Conservation (phyloP, 2,329 filamentous ascomycete species). For the Arthroderma sp. region DNA sequence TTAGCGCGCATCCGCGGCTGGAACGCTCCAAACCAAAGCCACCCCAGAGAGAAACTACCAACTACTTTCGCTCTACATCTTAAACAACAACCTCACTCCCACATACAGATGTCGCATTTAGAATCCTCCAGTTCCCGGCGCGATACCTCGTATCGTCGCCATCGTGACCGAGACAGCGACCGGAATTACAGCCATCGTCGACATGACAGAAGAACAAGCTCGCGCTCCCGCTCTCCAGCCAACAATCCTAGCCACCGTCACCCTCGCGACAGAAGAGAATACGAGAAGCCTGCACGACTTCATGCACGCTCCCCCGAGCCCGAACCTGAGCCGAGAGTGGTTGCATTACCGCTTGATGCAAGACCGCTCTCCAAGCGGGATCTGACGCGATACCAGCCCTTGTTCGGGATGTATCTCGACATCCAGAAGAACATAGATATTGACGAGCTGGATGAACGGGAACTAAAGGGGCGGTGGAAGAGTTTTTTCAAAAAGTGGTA, state of each 20-base stretch:
- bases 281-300: background rate
- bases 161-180: background rate
- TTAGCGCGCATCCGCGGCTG: no score
- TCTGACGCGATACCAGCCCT: constrained; percentile 48
- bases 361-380: constrained; percentile 56
- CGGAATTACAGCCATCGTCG: background rate
- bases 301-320: constrained; percentile 4
- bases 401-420: constrained; percentile 76
- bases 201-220: constrained; percentile 1
- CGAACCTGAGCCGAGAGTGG: constrained; percentile 10
- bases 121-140: background rate
- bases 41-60: no score
- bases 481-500: constrained; percentile 83
- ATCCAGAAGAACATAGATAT: constrained; percentile 69
- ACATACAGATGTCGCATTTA: background rate
- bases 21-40: no score
- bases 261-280: constrained; percentile 11
- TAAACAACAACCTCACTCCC: no score
- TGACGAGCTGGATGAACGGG: constrained; percentile 56
- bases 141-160: background rate
- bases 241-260: constrained; percentile 27
- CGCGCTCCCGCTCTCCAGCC: constrained; percentile 16
- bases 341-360: constrained; percentile 51
- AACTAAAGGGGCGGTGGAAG: constrained; percentile 78
- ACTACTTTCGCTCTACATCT: no score